phyloP scores from a whole-genome alignment of 345 rosid genomes.

The Populus tremula region DNA sequence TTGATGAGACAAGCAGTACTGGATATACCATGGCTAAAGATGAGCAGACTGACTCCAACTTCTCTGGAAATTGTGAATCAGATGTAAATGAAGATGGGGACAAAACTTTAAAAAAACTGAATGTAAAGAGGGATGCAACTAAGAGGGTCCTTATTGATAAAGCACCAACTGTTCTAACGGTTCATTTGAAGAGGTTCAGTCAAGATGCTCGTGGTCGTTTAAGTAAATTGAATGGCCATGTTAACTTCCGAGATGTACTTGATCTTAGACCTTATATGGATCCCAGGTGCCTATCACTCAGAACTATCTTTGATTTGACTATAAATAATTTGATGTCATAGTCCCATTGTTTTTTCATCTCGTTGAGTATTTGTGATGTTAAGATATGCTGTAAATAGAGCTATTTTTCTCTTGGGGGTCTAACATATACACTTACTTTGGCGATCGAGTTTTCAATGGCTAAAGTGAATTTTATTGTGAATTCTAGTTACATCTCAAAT shows the following conservation, averaged over 20 bases:
- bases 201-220: constrained; percentile 93
- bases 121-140: constrained; percentile 87
- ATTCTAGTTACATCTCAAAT: neutral
- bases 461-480: neutral
- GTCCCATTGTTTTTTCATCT: constrained; percentile 1
- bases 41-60: constrained; percentile 27
- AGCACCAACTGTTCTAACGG: constrained; percentile 74
- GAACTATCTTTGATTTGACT: neutral
- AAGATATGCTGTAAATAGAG: neutral
- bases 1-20: constrained; percentile 30
- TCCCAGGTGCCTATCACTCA: constrained; percentile 54
- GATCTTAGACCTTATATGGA: constrained; percentile 79
- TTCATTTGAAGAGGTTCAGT: constrained; percentile 92
- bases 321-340: neutral
- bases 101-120: constrained; percentile 35
- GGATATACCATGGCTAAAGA: constrained; percentile 19
- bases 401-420: neutral
- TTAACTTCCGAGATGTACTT: constrained; percentile 61
- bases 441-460: neutral
- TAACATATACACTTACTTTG: neutral
- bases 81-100: constrained; percentile 46
- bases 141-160: constrained; percentile 74
- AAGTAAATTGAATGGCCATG: constrained; percentile 89
- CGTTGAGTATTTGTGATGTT: neutral
- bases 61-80: constrained; percentile 34